Conservation (phyloP, 148 eudicot species). For the Cornus suecica region DNA sequence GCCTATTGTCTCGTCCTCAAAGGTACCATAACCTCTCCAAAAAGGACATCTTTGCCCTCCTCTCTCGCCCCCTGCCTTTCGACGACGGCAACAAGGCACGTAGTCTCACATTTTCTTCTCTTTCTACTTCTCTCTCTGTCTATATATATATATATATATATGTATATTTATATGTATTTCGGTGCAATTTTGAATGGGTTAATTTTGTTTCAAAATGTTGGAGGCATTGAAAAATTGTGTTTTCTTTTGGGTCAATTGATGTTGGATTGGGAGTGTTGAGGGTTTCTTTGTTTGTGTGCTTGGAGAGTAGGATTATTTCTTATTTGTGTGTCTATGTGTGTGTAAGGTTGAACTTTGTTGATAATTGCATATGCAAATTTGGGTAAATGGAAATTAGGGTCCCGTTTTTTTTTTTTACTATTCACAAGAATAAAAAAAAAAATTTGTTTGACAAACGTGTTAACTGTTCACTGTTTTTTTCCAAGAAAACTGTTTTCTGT, state of each 20-base stretch:
- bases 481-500: no score
- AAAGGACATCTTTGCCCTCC: slow-evolving; percentile 69
- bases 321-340: no score
- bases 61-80: slow-evolving; percentile 54
- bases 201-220: neutral
- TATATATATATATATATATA: no score
- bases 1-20: slow-evolving; percentile 43
- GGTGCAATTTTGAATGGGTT: slow-evolving; percentile 51
- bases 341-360: no score
- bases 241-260: neutral
- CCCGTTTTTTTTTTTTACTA: no score
- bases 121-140: neutral
- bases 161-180: slow-evolving; percentile 12
- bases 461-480: no score
- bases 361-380: no score
- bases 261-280: neutral
- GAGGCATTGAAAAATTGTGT: neutral
- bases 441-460: no score
- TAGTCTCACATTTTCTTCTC: slow-evolving; percentile 16
- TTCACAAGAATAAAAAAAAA: no score
- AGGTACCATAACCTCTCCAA: slow-evolving; percentile 36
- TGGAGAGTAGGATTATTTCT: neutral
- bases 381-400: no score
- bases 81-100: slow-evolving; percentile 68
- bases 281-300: neutral